A percentile compares a stretch with the other conserved stretches of the same genome.
These are phyloP conservation scores for Pythium oligandrum DNA, from an alignment of 352 stramenopile genomes.

Conservation along the genomic window DNA sequence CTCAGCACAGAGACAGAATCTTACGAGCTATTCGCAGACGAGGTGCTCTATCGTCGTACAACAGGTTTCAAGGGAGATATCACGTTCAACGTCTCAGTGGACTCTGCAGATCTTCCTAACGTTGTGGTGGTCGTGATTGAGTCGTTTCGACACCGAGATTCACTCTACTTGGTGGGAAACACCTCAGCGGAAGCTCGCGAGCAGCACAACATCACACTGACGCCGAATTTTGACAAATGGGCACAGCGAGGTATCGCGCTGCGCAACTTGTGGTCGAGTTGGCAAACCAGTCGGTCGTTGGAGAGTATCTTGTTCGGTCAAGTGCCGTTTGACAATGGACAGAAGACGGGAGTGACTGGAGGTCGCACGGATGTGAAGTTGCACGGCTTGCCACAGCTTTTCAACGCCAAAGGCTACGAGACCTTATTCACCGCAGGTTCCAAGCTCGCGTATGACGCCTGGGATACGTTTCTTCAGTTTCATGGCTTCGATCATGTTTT, in stretches of 20 bases:
- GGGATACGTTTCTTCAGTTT: slow-evolving; percentile 34
- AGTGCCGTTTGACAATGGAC: slow-evolving; percentile 34
- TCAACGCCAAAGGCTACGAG: slow-evolving; percentile 46
- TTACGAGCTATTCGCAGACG: slow-evolving; percentile 30
- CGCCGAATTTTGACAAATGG: slow-evolving; percentile 45
- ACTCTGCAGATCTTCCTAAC: slow-evolving; percentile 32
- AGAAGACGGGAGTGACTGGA: slow-evolving; percentile 28
- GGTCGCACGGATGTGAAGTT: slow-evolving; percentile 25
- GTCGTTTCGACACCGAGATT: slow-evolving; percentile 53
- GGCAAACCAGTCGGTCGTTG: slow-evolving; percentile 46
- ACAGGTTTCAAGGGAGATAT: slow-evolving; percentile 35
- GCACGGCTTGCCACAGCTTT: slow-evolving; percentile 41
- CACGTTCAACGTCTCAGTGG: slow-evolving; percentile 35
- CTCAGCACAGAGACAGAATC: slow-evolving; percentile 34
- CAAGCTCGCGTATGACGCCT: slow-evolving; percentile 40
- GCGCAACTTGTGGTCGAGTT: slow-evolving; percentile 59
- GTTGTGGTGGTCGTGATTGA: slow-evolving; percentile 48
- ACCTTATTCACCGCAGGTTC: slow-evolving; percentile 41
- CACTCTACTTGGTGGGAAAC: slow-evolving; percentile 39
- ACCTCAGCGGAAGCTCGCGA: slow-evolving; percentile 12
- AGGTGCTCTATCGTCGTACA: slow-evolving; percentile 37
- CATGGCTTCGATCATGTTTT: slow-evolving; percentile 52
- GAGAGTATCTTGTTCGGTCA: slow-evolving; percentile 54
- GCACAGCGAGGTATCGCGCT: slow-evolving; percentile 42
- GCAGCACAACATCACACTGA: slow-evolving; percentile 37